Evolutionary conservation across 805 yeast genomes (phyloP), one percentile per base, ranked within the genome.

Genomic region (Wickerhamiella spandovensis): DNA sequence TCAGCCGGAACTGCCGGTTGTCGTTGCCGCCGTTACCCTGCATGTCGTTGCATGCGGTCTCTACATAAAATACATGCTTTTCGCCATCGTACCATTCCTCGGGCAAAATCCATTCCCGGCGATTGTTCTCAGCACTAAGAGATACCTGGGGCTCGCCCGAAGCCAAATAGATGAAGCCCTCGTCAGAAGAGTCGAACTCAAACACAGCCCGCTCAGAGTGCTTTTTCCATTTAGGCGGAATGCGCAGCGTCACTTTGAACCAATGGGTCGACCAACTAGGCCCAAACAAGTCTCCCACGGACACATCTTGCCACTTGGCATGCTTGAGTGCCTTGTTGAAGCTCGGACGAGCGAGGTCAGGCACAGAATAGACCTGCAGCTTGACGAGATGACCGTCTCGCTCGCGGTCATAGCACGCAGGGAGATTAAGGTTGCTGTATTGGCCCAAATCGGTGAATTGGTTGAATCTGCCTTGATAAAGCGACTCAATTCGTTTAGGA

Each of bases 181-280:
- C 98, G 60, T 83, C 82, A 48, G 79, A 77, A 46, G 88, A 79
- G 63, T 90, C 95, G 86, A 94, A 89, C 54, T 86, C 81, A 52
- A 85, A 76, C 49, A 82, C 68, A 39, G 86, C 73, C 51, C 71
- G 73, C 38, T 76, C 78, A 15, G 72, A 71, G 21, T 70, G 62
- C 9, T 67, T 56, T 15, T 55, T 54, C 84, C 85, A 81, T 2
- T 71, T 63, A 15, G 69, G 56, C 0, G 95, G 95, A 5, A 90
- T 69, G n/a, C 70, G 68, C 51, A 85, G 66, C 13, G 72, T 67
- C 20, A 90, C 68, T 57, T 78, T 76, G 67, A 92, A 87, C 98
- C 98, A 90, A 56, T 87, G 94, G 1, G 97, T 84, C 52, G 90
- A 82, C 98, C 98, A 90, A 13, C 94, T 83, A 2, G 98, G 98